Percentiles rank a stretch among this genome's conserved stretches.
Evolutionary conservation across 129 eudicot genomes (phyloP).

Genomic region (Centrapalus pauciflorus): DNA sequence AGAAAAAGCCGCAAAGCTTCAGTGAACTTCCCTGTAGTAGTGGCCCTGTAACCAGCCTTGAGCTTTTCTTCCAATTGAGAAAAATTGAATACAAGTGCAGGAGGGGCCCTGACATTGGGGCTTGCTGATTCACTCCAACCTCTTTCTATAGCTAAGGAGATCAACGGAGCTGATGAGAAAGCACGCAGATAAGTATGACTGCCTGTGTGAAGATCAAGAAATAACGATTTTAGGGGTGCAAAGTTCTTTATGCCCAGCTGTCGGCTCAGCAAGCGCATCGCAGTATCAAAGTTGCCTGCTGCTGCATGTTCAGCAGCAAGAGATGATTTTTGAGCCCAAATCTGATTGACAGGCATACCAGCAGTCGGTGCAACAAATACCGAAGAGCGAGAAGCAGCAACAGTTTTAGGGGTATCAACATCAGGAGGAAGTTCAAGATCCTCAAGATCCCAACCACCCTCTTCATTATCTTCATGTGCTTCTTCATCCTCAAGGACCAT

Average conservation of each 20-base stretch:
- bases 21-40: conserved; percentile 57
- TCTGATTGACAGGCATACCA: conserved; percentile 77
- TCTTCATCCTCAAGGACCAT: conserved; percentile 46
- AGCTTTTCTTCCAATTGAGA: conserved; percentile 62
- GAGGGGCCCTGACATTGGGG: conserved; percentile 73
- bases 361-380: conserved; percentile 51
- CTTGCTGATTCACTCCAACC: conserved; percentile 67
- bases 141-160: conserved; percentile 53
- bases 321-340: conserved; percentile 66
- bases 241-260: conserved; percentile 64
- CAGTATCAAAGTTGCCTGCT: conserved; percentile 76
- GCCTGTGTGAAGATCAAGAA: conserved; percentile 54
- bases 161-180: conserved; percentile 58
- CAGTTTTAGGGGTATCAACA: conserved; percentile 48
- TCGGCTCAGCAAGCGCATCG: conserved; percentile 65
- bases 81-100: conserved; percentile 57
- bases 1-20: conserved; percentile 54
- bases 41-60: conserved; percentile 63
- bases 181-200: conserved; percentile 60
- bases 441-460: conserved; percentile 82
- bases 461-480: conserved; percentile 43
- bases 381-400: conserved; percentile 31
- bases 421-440: conserved; percentile 71
- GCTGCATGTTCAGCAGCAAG: conserved; percentile 80
- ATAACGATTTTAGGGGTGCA: conserved; percentile 45